Evolutionary conservation across 2,329 filamentous ascomycete species (phyloP).

Genomic region (Penicillium sp.): DNA sequence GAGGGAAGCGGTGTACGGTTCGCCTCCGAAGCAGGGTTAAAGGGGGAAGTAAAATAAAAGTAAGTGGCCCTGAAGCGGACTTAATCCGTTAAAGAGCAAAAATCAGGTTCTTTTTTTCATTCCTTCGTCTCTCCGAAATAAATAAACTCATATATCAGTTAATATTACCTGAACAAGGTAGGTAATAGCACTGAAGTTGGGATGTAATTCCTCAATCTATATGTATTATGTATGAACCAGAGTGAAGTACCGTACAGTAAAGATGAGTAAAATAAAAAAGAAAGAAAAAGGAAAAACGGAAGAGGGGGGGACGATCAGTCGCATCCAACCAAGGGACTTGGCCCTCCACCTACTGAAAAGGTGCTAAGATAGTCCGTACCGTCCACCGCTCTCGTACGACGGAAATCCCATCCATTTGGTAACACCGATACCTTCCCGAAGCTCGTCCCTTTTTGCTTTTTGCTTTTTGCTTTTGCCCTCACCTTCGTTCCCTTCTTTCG

Average conservation of each 20-base stretch:
- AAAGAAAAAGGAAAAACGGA: not conserved
- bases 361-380: conserved; percentile 20
- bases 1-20: conserved; percentile 4
- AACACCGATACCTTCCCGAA: conserved; percentile 1
- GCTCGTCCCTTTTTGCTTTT: conserved; percentile 4
- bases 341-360: conserved; percentile 19
- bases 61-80: no score
- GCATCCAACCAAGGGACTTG: conserved; percentile 17
- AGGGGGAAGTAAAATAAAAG: not conserved
- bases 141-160: no score
- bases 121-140: no score
- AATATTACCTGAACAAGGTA: no score
- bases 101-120: no score
- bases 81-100: no score
- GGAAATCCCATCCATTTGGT: not conserved
- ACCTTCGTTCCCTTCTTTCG: conserved; percentile 2
- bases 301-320: conserved; percentile 14
- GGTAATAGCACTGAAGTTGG: no score
- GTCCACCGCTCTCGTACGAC: conserved; percentile 4
- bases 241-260: not conserved
- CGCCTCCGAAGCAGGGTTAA: not conserved
- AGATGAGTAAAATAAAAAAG: not conserved
- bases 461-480: conserved; percentile 4
- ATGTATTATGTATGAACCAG: no score
- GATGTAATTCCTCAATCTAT: no score